Evolutionary conservation across 2,329 filamentous ascomycete species (phyloP).

Genomic region (Amauroascus niger): DNA sequence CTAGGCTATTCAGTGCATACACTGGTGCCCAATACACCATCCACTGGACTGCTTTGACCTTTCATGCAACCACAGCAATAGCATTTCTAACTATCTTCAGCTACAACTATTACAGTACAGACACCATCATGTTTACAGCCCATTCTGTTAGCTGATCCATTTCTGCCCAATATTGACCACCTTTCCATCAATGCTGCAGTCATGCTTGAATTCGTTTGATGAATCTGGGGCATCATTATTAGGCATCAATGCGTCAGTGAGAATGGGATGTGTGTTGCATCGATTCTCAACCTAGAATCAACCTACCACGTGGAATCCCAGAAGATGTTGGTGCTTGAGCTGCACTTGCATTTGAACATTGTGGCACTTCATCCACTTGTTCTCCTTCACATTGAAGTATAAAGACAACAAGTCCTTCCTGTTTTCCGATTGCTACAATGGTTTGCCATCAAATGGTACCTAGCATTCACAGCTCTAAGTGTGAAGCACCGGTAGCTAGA

Average conservation of each 20-base stretch:
- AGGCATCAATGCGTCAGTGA: slow-evolving; percentile 6
- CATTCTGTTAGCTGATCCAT: background rate
- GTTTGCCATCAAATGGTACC: no score
- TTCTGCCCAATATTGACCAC: background rate
- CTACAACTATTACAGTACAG: background rate
- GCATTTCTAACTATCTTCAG: background rate
- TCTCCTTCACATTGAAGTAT: no score
- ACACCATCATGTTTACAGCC: background rate
- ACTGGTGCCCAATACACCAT: no score
- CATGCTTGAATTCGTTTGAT: slow-evolving; percentile 3
- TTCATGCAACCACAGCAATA: no score
- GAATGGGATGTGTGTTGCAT: slow-evolving; percentile 5
- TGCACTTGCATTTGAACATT: background rate
- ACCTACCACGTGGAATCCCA: background rate
- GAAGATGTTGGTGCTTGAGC: background rate
- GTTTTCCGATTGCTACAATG: no score
- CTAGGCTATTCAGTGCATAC: no score
- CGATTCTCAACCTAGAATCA: slow-evolving; percentile 3
- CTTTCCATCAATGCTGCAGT: background rate
- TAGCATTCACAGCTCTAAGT: no score
- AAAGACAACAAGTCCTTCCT: no score
- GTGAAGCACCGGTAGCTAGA: no score
- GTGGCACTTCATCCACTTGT: no score
- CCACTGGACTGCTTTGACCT: no score
- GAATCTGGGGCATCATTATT: slow-evolving; percentile 3